Conservation (phyloP, 1,284 basidiomycete genomes). For the Ganoderma boninense region DNA sequence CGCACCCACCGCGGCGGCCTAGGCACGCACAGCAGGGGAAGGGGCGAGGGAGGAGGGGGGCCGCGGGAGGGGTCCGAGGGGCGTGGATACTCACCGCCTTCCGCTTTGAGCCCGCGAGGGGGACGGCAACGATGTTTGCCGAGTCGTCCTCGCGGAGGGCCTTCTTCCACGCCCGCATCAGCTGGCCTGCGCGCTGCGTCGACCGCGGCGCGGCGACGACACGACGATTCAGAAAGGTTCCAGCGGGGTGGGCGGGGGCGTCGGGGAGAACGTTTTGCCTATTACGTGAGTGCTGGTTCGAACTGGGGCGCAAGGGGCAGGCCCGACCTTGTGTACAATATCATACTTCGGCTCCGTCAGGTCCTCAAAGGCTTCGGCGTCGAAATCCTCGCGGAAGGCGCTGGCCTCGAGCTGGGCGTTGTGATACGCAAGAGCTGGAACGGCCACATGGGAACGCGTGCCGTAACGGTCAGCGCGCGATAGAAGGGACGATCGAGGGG, state of each 20-base stretch:
- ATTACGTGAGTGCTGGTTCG: conserved; percentile 26
- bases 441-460: conserved; percentile 17
- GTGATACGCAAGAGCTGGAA: conserved; percentile 71
- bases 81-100: conserved; percentile 63
- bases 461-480: conserved; percentile 21
- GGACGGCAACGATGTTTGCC: conserved; percentile 56
- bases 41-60: background rate
- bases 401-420: conserved; percentile 91
- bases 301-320: conserved; percentile 8
- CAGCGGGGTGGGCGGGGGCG: conserved; percentile 13
- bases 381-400: conserved; percentile 90
- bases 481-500: conserved; percentile 11
- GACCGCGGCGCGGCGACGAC: conserved; percentile 12
- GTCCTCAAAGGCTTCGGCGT: conserved; percentile 80
- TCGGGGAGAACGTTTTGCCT: conserved; percentile 21
- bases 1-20: conserved; percentile 16
- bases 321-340: conserved; percentile 79
- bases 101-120: conserved; percentile 64
- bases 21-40: conserved; percentile 22
- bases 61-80: conserved; percentile 2
- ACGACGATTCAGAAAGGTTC: conserved; percentile 17
- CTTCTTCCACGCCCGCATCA: conserved; percentile 82
- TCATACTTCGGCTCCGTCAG: conserved; percentile 81
- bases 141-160: conserved; percentile 72
- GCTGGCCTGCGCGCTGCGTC: conserved; percentile 73